A percentile compares a stretch with the other conserved stretches of the same genome.
Conservation (phyloP, 352 stramenopile genomes). For the Pythium periplocum region DNA sequence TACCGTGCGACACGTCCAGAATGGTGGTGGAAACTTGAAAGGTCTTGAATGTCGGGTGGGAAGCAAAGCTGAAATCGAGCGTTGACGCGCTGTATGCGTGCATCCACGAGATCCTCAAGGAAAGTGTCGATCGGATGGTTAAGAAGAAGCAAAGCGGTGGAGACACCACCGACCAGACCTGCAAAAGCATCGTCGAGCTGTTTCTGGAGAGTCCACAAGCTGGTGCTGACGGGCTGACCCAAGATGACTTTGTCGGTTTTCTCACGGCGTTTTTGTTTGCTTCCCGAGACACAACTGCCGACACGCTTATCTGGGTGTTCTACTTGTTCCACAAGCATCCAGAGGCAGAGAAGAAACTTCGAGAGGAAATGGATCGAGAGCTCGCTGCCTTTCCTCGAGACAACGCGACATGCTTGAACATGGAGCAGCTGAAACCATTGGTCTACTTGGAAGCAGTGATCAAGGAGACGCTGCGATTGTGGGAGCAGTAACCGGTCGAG, state of each 20-base stretch:
- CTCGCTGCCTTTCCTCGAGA: background rate
- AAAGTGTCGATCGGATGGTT: slow-evolving; percentile 25
- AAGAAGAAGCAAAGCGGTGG: slow-evolving; percentile 16
- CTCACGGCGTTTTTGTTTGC: slow-evolving; percentile 57
- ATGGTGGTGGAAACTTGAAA: slow-evolving; percentile 39
- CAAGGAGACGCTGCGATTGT: slow-evolving; percentile 50
- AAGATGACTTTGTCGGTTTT: slow-evolving; percentile 55
- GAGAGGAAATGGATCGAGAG: slow-evolving; percentile 26
- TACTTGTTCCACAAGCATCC: slow-evolving; percentile 59
- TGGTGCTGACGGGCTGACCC: slow-evolving; percentile 16
- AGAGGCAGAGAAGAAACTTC: slow-evolving; percentile 31
- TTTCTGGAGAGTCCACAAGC: slow-evolving; percentile 5
- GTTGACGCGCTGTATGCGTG: slow-evolving; percentile 30
- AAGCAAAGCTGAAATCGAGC: slow-evolving; percentile 17
- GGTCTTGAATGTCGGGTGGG: slow-evolving; percentile 32
- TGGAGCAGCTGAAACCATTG: slow-evolving; percentile 40
- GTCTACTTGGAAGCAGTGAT: slow-evolving; percentile 48
- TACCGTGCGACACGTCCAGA: slow-evolving; percentile 21
- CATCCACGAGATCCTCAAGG: slow-evolving; percentile 37
- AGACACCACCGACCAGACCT: slow-evolving; percentile 18
- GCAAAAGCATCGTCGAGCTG: slow-evolving; percentile 18
- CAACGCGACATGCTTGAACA: slow-evolving; percentile 22
- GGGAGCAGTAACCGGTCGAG: slow-evolving; percentile 56
- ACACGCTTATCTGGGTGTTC: slow-evolving; percentile 60
- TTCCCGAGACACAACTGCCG: slow-evolving; percentile 69